A percentile compares a stretch with the other conserved stretches of the same genome.
Conservation (phyloP, 495 filamentous ascomycete genomes). For the Aspergillus biplanus region DNA sequence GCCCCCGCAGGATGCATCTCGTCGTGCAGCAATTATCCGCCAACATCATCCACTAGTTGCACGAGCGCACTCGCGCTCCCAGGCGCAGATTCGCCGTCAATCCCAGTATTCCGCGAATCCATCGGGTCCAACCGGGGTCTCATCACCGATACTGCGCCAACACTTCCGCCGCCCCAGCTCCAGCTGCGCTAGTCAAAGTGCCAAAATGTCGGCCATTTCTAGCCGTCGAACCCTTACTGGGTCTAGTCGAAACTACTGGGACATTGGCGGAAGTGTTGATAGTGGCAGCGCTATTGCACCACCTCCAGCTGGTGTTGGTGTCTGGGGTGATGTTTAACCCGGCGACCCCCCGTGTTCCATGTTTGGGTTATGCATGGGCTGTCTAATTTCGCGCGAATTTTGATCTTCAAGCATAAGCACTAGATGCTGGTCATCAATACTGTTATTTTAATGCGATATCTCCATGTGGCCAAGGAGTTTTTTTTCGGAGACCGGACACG, state of each 20-base stretch:
- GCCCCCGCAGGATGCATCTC: constrained; percentile 64
- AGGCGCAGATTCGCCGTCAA: constrained; percentile 56
- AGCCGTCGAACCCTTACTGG: constrained; percentile 55
- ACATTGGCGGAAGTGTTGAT: constrained; percentile 77
- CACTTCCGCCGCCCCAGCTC: constrained; percentile 58
- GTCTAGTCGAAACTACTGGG: constrained; percentile 83
- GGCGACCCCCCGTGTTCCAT: neutral
- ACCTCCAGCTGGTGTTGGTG: constrained; percentile 64
- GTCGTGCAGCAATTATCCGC: constrained; percentile 79
- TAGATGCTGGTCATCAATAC: constrained; percentile 23
- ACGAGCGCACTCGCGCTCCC: constrained; percentile 49
- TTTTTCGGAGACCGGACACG: neutral
- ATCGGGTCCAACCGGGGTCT: constrained; percentile 48
- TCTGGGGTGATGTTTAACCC: constrained; percentile 70
- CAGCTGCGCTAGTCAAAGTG: constrained; percentile 83
- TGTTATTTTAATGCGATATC: neutral
- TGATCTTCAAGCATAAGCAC: constrained; percentile 5
- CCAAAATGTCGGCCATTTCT: constrained; percentile 61
- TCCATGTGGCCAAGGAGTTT: neutral
- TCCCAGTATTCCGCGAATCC: constrained; percentile 49
- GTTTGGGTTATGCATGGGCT: neutral
- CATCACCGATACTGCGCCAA: constrained; percentile 42
- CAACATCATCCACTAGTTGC: constrained; percentile 84
- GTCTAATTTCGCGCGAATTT: neutral
- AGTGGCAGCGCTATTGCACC: constrained; percentile 70